phyloP scores from a whole-genome alignment of 495 filamentous ascomycete genomes.

The Friedmanniomyces endolithicus region DNA sequence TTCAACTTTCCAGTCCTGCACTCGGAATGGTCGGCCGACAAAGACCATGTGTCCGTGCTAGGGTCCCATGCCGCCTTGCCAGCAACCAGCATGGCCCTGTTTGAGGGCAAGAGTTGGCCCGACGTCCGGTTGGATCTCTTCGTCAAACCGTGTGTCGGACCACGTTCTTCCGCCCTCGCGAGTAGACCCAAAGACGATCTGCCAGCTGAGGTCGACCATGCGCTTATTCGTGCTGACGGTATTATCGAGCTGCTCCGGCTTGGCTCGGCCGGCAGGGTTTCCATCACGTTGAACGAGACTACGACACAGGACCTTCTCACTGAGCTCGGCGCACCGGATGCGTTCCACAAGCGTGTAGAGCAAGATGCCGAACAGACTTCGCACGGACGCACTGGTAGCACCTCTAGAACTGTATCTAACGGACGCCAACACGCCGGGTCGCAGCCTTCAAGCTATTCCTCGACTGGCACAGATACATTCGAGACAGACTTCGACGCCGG shows the following conservation, averaged over 20 bases:
- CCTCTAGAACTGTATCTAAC: slow-evolving; percentile 36
- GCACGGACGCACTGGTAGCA: slow-evolving; percentile 10
- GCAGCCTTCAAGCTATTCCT: slow-evolving; percentile 21
- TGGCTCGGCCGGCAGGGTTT: slow-evolving; percentile 41
- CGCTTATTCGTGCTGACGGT: slow-evolving; percentile 61
- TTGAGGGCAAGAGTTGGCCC: slow-evolving; percentile 78
- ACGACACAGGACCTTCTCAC: slow-evolving; percentile 80
- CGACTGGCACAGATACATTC: slow-evolving; percentile 72
- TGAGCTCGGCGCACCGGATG: slow-evolving; percentile 87
- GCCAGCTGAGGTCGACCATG: slow-evolving; percentile 70
- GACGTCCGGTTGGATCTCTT: slow-evolving; percentile 65
- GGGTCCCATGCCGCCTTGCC: slow-evolving; percentile 62
- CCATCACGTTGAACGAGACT: slow-evolving; percentile 64
- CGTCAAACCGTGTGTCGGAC: slow-evolving; percentile 55
- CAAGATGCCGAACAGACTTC: not conserved
- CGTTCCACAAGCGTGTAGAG: slow-evolving; percentile 42
- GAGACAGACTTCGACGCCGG: slow-evolving; percentile 46
- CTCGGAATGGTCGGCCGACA: slow-evolving; percentile 64
- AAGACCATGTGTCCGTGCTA: slow-evolving; percentile 76
- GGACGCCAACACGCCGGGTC: slow-evolving; percentile 26
- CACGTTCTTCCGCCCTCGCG: slow-evolving; percentile 43
- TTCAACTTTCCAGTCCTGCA: slow-evolving; percentile 75
- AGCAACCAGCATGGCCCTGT: slow-evolving; percentile 76
- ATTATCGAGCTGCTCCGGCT: slow-evolving; percentile 61
- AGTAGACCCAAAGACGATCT: slow-evolving; percentile 51